These are phyloP conservation scores for Xylaria sp. DNA, from an alignment of 2,329 filamentous ascomycete genomes.

Conservation along the genomic window DNA sequence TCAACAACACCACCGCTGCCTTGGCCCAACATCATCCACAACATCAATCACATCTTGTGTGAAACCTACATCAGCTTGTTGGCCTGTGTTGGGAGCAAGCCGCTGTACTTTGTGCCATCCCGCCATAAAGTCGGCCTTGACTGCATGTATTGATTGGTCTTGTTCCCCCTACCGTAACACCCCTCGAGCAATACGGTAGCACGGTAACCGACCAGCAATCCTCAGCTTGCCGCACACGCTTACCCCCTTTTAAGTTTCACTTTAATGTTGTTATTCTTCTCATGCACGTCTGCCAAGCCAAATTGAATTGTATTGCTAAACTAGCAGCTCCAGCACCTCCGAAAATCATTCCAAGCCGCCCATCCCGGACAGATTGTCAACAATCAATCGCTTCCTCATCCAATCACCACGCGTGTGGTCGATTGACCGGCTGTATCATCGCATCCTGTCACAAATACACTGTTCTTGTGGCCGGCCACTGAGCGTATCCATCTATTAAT, in stretches of 20 bases:
- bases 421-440: slow-evolving; percentile 28
- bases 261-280: slow-evolving; percentile 8
- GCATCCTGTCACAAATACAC: slow-evolving; percentile 39
- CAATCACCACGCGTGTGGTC: slow-evolving; percentile 25
- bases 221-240: neutral
- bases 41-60: neutral
- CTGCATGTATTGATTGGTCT: slow-evolving; percentile 1
- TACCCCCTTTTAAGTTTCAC: slow-evolving; percentile 1
- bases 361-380: slow-evolving; percentile 31
- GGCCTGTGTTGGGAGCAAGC: neutral
- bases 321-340: slow-evolving; percentile 22
- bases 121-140: slow-evolving; percentile 11
- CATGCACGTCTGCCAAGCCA: slow-evolving; percentile 23
- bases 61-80: neutral
- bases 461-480: slow-evolving; percentile 49
- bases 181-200: neutral
- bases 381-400: slow-evolving; percentile 33
- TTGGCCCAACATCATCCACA: neutral
- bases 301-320: slow-evolving; percentile 36
- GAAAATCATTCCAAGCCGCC: slow-evolving; percentile 19
- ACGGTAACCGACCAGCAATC: slow-evolving; percentile 14
- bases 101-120: slow-evolving; percentile 7
- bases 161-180: slow-evolving; percentile 13
- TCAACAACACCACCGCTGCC: neutral
- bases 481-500: slow-evolving; percentile 35